These are phyloP conservation scores for Strigomonas galati DNA, from an alignment of 208 protist species.

Conservation along the genomic window DNA sequence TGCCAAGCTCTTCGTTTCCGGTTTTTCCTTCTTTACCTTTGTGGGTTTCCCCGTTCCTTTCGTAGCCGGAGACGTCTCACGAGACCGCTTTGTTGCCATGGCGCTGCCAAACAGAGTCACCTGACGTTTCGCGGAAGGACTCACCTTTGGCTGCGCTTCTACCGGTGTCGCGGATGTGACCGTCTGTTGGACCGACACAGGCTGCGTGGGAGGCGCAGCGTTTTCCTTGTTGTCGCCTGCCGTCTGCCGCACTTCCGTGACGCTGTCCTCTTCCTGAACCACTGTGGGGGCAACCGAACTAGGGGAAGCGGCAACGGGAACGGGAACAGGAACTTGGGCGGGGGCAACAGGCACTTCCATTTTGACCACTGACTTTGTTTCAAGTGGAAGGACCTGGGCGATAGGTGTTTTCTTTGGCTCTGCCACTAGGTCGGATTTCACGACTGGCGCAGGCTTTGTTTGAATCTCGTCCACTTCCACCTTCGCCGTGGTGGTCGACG, in stretches of 20 bases:
- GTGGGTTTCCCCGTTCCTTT: constrained; percentile 3
- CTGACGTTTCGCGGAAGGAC: background rate
- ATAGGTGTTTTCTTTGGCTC: too few species aligned
- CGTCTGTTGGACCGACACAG: background rate
- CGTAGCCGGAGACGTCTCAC: too few species aligned
- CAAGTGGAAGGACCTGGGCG: too few species aligned
- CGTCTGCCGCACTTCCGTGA: constrained; percentile 16
- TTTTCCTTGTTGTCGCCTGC: constrained; percentile 35
- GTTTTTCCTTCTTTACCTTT: constrained; percentile 24
- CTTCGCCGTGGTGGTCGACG: too few species aligned
- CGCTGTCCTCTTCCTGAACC: background rate
- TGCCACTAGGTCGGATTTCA: too few species aligned
- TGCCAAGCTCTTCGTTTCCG: constrained; percentile 41
- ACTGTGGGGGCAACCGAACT: background rate
- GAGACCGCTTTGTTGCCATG: too few species aligned
- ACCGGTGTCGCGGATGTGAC: background rate
- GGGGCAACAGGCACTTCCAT: too few species aligned
- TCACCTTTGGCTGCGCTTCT: constrained; percentile 1
- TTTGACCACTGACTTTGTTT: too few species aligned
- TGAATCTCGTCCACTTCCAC: too few species aligned
- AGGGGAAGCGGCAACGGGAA: background rate
- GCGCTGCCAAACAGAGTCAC: too few species aligned
- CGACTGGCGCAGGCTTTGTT: too few species aligned
- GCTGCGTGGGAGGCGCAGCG: constrained; percentile 21
- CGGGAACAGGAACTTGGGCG: too few species aligned